phyloP scores from a whole-genome alignment of 1,139 yeast species.

The Groenewaldozyma auringiensis region DNA sequence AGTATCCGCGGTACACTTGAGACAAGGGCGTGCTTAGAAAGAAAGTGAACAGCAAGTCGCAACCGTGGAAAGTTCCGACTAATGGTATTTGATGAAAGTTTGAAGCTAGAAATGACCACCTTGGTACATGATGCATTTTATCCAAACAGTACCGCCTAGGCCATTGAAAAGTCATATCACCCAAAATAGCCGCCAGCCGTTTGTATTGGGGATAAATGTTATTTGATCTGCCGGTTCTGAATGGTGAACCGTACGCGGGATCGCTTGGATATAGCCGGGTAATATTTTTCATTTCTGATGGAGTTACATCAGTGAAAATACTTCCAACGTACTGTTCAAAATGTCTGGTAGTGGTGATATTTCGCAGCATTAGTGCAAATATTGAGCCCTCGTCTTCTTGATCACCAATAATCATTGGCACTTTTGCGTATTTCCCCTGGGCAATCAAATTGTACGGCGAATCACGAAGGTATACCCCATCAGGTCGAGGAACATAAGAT shows the following conservation, averaged over 20 bases:
- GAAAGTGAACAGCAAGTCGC: constrained; percentile 11
- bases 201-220: constrained; percentile 15
- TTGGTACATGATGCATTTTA: constrained; percentile 2
- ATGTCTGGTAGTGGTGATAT: constrained; percentile 11
- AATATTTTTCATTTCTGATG: constrained; percentile 4
- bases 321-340: constrained; percentile 9
- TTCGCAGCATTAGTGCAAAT: constrained; percentile 11
- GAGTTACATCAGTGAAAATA: constrained; percentile 10
- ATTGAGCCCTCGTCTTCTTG: constrained; percentile 21
- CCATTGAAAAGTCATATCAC: constrained; percentile 18
- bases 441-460: constrained; percentile 9
- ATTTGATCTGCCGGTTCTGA: constrained; percentile 13
- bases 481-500: constrained; percentile 17
- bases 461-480: constrained; percentile 15
- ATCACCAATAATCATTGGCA: constrained; percentile 19
- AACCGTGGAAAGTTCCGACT: constrained; percentile 17
- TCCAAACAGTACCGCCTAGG: constrained; percentile 17
- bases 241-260: constrained; percentile 19
- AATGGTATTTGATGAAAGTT: constrained; percentile 12
- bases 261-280: constrained; percentile 14
- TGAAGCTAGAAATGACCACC: constrained; percentile 12
- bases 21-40: constrained; percentile 11
- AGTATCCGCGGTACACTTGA: constrained; percentile 14
- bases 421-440: constrained; percentile 14
- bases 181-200: constrained; percentile 16